Evolutionary conservation across 768 basidiomycete species (phyloP).

Genomic region (Mycena vulgaris): DNA sequence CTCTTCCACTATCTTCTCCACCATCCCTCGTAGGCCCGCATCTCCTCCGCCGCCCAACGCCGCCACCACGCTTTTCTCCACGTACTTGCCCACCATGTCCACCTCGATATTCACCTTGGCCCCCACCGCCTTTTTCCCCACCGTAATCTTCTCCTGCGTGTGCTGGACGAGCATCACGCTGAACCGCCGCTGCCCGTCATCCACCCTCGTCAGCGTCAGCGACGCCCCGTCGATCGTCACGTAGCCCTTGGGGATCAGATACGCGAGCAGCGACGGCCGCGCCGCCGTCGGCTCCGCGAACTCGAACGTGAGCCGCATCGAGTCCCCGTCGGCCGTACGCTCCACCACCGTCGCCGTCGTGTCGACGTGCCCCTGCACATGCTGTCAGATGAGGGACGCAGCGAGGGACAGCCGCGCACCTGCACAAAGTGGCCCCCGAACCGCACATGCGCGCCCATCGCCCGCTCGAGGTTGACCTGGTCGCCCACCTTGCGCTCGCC

Average conservation of each 20-base stretch:
- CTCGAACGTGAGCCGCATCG: conserved; percentile 87
- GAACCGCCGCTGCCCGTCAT: conserved; percentile 75
- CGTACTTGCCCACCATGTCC: conserved; percentile 95
- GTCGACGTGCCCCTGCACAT: conserved; percentile 92
- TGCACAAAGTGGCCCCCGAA: conserved; percentile 99
- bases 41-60: conserved; percentile 72
- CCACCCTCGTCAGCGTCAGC: conserved; percentile 88
- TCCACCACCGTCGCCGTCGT: conserved; percentile 84
- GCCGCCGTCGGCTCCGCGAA: conserved; percentile 72
- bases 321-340: conserved; percentile 85
- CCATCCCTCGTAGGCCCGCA: conserved; percentile 60
- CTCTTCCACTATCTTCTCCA: conserved; percentile 73
- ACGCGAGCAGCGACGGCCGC: conserved; percentile 78
- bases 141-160: conserved; percentile 90
- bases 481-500: conserved; percentile 86
- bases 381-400: background rate
- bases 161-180: conserved; percentile 97
- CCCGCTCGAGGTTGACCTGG: conserved; percentile 92
- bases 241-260: conserved; percentile 95
- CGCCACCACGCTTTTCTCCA: conserved; percentile 85
- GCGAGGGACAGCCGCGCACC: conserved; percentile 57
- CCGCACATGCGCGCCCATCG: conserved; percentile 91
- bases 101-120: conserved; percentile 95
- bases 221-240: conserved; percentile 95
- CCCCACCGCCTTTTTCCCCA: conserved; percentile 82